phyloP scores from a whole-genome alignment of 1,284 basidiomycete genomes.

The Leccinum laetum region DNA sequence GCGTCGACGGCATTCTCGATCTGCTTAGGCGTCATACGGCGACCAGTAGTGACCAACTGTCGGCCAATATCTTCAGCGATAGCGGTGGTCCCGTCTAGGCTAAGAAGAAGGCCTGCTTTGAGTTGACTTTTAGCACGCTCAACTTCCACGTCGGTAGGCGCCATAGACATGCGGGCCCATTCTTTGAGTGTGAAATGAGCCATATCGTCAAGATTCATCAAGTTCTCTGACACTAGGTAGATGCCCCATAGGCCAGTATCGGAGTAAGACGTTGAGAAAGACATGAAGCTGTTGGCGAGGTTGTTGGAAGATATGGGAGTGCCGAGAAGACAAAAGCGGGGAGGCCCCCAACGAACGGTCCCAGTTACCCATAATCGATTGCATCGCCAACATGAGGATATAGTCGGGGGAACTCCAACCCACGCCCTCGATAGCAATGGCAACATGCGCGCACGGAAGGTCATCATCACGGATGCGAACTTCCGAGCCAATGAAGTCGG shows the following conservation, averaged over 20 bases:
- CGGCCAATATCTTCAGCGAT: conserved; percentile 98
- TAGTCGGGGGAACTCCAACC: conserved; percentile 99
- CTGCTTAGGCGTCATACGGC: conserved; percentile 88
- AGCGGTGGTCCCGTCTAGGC: conserved; percentile 94
- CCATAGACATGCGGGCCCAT: conserved; percentile 96
- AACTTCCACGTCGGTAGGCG: conserved; percentile 85
- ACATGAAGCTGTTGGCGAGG: conserved; percentile 99
- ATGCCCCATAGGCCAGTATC: conserved; percentile 99
- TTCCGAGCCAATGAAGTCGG: conserved; percentile 92
- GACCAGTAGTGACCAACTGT: conserved; percentile 94
- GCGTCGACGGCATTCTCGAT: conserved; percentile 93
- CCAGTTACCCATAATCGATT: conserved; percentile 99
- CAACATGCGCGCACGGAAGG: conserved; percentile 87
- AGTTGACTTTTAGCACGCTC: conserved; percentile 98
- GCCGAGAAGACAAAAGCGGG: conserved; percentile 86
- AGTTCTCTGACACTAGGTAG: conserved; percentile 95
- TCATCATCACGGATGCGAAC: conserved; percentile 96
- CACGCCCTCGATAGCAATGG: conserved; percentile 97
- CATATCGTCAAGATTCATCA: conserved; percentile 92
- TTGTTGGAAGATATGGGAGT: conserved; percentile 92
- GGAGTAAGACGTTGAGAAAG: conserved; percentile 98
- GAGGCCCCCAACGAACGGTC: conserved; percentile 95
- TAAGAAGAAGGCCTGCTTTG: conserved; percentile 91
- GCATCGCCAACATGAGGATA: conserved; percentile 99
- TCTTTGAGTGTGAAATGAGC: conserved; percentile 95